Base-by-base conservation (phyloP, 73 alveolate genomes). In the Paramecium primaurelia region DNA sequence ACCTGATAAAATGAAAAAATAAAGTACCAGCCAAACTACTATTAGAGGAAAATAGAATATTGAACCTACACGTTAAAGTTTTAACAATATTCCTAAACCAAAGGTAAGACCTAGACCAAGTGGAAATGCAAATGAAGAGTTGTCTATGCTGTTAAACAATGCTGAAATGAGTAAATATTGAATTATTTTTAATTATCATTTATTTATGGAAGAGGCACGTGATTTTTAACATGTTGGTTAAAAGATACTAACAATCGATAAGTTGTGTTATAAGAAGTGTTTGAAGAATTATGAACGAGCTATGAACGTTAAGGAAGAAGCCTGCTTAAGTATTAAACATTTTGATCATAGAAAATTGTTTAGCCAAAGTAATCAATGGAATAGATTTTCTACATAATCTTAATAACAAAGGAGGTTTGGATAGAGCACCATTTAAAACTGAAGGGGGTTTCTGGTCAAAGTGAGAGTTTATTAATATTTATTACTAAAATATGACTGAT, bases 341-440 rank as follows among this genome's bases (percentile, higher is more conserved):
- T 80, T 26, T 5, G 6, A 44, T 54, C 69, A 10, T 26, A 80
- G 91, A 80, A 80, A 40, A 80, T 49, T 80, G 91, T 80, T 26
- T 80, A 22, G 77, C 91, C 51, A 80, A 80, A 80, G 58, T 80
- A 6, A 80, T 80, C 20, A 80, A 80, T 26, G 71, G 75, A 45
- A 36, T 80, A 16, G 91, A 80, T 45, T 80, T 80, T 28, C 14
- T 40, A 7, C 91, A 80, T 49, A 26, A 12, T 16, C 25, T 80
- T 20, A 80, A 80, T 80, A 18, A 80, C 7, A 42, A 80, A 49
- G 91, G 91, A 26, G 91, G 91, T 42, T 40, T 80, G 18, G 91
- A 80, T 47, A 80, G 91, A 36, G 91, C 91, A 16, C 91, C 91
- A 80, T 80, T 80, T 80, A 80, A 80, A 80, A 45, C 47, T 9